Percentiles rank a stretch among this genome's conserved stretches.
phyloP scores from a whole-genome alignment of 2,329 filamentous ascomycete genomes.

The Geosmithia flava region DNA sequence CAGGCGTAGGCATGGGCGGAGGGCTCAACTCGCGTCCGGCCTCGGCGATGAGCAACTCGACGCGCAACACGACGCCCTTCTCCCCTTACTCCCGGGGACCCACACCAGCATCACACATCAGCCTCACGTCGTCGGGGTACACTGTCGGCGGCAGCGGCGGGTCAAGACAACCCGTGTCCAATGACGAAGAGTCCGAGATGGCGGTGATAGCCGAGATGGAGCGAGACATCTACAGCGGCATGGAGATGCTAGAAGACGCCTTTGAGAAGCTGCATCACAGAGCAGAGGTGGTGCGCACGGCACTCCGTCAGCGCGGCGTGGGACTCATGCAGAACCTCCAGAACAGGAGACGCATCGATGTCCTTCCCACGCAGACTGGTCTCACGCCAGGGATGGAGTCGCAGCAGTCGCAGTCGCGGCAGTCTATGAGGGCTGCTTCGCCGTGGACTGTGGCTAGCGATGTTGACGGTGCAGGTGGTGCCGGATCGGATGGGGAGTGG shows the following conservation, averaged over 20 bases:
- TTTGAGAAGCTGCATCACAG: constrained; percentile 84
- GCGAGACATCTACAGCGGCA: constrained; percentile 82
- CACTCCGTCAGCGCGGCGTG: constrained; percentile 70
- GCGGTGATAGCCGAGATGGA: constrained; percentile 83
- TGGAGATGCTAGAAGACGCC: constrained; percentile 89
- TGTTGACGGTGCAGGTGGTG: neutral
- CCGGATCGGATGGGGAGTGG: constrained; percentile 40
- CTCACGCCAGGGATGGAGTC: constrained; percentile 16
- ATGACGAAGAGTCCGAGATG: constrained; percentile 91
- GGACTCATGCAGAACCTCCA: constrained; percentile 57
- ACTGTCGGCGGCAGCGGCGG: constrained; percentile 8
- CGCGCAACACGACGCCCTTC: constrained; percentile 34
- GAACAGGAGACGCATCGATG: constrained; percentile 44
- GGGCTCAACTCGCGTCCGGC: constrained; percentile 15
- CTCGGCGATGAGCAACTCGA: constrained; percentile 11
- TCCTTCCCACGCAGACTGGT: constrained; percentile 35
- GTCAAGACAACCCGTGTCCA: constrained; percentile 54
- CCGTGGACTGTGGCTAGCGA: constrained; percentile 18
- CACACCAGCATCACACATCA: constrained; percentile 49
- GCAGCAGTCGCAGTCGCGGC: neutral
- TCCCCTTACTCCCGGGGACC: constrained; percentile 40
- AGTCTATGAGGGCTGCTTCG: constrained; percentile 8
- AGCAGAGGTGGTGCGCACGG: constrained; percentile 68
- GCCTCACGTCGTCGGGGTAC: constrained; percentile 30
- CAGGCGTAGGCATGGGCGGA: too few relatives aligned